phyloP scores from a whole-genome alignment of 2,329 filamentous ascomycete genomes.

The Diaporthe sp. region DNA sequence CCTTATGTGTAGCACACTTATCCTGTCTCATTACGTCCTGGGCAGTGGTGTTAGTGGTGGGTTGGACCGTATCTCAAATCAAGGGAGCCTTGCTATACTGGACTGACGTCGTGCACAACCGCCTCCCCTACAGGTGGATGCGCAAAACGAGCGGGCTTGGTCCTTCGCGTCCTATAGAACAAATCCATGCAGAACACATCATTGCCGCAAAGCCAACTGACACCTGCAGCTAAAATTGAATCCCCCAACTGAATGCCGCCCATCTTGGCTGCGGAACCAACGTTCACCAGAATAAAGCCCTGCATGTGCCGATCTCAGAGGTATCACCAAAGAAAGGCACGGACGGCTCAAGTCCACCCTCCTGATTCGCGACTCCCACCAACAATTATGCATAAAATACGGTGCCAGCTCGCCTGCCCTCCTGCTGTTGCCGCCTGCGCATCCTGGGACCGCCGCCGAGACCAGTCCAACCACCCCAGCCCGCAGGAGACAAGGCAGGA shows the following conservation, averaged over 20 bases:
- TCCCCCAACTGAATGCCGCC: neutral
- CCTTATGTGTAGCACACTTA: neutral
- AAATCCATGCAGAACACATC: neutral
- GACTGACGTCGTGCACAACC: neutral
- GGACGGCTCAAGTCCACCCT: neutral
- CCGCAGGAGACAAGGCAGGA: conserved; percentile 26
- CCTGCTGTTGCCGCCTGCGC: conserved; percentile 10
- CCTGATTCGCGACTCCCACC: conserved; percentile 1
- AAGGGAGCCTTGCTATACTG: neutral
- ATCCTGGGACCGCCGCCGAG: neutral
- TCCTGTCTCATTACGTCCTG: neutral
- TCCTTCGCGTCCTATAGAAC: neutral
- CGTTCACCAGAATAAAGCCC: neutral
- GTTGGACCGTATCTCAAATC: conserved; percentile 15
- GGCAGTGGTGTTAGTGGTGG: neutral
- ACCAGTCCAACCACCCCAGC: neutral
- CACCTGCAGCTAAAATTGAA: conserved; percentile 13
- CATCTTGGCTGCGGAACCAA: conserved; percentile 3
- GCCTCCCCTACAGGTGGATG: neutral
- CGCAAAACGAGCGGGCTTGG: neutral
- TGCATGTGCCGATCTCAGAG: conserved; percentile 11
- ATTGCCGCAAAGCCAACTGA: conserved; percentile 12
- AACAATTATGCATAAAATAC: conserved; percentile 22
- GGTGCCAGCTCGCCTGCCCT: neutral
- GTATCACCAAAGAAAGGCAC: neutral